Percentiles rank a stretch among this genome's conserved stretches.
These are phyloP conservation scores for Geosmithia putterillii DNA, from an alignment of 2,329 filamentous ascomycete genomes.

Conservation along the genomic window DNA sequence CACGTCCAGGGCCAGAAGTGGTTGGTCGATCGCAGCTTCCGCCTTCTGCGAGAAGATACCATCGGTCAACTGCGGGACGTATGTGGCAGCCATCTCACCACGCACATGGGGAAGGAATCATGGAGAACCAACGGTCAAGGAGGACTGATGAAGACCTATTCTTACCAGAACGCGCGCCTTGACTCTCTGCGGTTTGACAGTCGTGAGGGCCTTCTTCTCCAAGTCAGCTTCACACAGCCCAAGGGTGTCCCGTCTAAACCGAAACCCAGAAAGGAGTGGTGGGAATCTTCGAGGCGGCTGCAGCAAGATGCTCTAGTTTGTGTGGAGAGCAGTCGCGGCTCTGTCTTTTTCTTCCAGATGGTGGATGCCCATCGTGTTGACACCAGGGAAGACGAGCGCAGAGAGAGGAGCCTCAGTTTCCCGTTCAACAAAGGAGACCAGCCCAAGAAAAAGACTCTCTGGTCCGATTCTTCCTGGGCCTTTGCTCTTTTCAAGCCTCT, in stretches of 20 bases:
- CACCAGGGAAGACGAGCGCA: conserved; percentile 8
- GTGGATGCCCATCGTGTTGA: conserved; percentile 10
- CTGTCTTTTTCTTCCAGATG: conserved; percentile 28
- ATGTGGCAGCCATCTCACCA: conserved; percentile 7
- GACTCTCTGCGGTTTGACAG: conserved; percentile 20
- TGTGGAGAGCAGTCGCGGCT: conserved; percentile 24
- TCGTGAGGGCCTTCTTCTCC: conserved; percentile 27
- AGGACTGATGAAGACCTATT: conserved; percentile 11
- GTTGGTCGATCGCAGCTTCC: conserved; percentile 41
- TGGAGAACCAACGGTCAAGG: background rate
- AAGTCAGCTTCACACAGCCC: conserved; percentile 33
- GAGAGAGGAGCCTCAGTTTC: conserved; percentile 14
- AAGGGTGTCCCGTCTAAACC: conserved; percentile 8
- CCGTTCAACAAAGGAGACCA: too few species aligned
- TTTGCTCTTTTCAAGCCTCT: conserved; percentile 7
- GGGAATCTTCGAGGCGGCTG: conserved; percentile 34
- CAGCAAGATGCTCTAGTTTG: conserved; percentile 37
- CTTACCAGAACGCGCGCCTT: conserved; percentile 15
- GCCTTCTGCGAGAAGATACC: conserved; percentile 42
- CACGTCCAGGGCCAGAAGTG: conserved; percentile 27
- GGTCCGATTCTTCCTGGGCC: conserved; percentile 17
- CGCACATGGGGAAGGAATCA: conserved; percentile 12
- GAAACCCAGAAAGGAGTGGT: conserved; percentile 31
- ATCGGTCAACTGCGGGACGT: conserved; percentile 30
- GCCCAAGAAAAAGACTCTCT: conserved; percentile 15